Conservation (phyloP, 2,329 filamentous ascomycete species). For the Septoria petroselini region DNA sequence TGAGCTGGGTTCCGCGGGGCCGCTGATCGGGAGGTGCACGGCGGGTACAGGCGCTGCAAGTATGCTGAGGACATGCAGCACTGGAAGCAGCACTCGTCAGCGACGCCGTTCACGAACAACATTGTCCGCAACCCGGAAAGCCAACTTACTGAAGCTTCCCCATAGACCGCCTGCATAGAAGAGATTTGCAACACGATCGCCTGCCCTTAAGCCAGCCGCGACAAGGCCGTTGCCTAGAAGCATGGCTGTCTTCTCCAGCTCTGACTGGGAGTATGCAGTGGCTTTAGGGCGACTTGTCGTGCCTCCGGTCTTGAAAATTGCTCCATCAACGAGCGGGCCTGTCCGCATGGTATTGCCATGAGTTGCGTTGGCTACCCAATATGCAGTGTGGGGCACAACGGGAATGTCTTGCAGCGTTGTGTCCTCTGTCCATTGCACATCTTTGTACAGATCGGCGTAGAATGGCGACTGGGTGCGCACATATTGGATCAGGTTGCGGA, state of each 20-base stretch:
- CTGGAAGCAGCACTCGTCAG: too few species aligned
- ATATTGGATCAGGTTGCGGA: background rate
- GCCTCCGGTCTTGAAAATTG: conserved; percentile 5
- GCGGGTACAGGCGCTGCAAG: conserved; percentile 1
- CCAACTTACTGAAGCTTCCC: background rate
- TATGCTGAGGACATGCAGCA: conserved; percentile 3
- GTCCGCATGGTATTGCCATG: background rate
- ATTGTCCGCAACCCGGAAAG: too few species aligned
- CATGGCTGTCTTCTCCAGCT: conserved; percentile 2
- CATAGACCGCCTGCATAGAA: conserved; percentile 7
- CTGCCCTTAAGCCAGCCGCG: background rate
- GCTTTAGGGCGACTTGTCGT: conserved; percentile 8
- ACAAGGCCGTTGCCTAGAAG: background rate
- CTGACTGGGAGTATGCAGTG: conserved; percentile 4
- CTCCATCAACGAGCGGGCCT: conserved; percentile 3
- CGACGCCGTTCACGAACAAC: too few species aligned
- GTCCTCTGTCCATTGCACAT: background rate
- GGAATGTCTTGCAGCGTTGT: conserved; percentile 2
- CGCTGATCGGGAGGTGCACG: conserved; percentile 7
- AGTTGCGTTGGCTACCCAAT: conserved; percentile 4
- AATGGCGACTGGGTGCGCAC: conserved; percentile 3
- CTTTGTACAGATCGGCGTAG: conserved; percentile 6
- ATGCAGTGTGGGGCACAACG: background rate
- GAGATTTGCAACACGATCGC: conserved; percentile 5
- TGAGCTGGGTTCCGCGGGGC: background rate